phyloP scores from a whole-genome alignment of 805 yeast genomes.

The Yamadazyma philogaea region DNA sequence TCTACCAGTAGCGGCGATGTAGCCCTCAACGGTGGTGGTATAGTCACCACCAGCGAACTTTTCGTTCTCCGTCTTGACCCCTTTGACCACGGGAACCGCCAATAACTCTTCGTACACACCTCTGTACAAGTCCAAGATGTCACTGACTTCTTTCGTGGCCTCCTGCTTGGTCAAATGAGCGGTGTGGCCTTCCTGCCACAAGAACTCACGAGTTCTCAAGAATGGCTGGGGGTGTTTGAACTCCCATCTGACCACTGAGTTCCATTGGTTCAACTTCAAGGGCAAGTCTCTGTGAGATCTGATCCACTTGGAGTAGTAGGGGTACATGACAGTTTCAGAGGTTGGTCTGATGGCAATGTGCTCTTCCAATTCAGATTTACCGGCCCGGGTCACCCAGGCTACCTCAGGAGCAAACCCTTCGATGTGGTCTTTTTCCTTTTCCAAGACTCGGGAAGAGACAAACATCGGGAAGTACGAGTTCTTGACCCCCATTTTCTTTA shows the following conservation, averaged over 20 bases:
- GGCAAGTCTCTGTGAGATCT: slow-evolving; percentile 98
- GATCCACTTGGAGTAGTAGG: slow-evolving; percentile 98
- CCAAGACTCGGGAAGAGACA: slow-evolving; percentile 87
- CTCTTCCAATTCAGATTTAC: slow-evolving; percentile 89
- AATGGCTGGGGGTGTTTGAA: slow-evolving; percentile 99
- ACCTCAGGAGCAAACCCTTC: slow-evolving; percentile 99
- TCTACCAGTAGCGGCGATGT: slow-evolving; percentile 97
- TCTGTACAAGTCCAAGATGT: slow-evolving; percentile 83
- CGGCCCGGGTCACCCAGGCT: slow-evolving; percentile 99
- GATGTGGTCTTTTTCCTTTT: slow-evolving; percentile 96
- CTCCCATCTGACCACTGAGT: slow-evolving; percentile 99
- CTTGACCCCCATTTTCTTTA: slow-evolving; percentile 86
- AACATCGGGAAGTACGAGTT: slow-evolving; percentile 99
- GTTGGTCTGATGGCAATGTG: slow-evolving; percentile 99
- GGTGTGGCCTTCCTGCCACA: slow-evolving; percentile 99
- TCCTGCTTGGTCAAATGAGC: slow-evolving; percentile 84
- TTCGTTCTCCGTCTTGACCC: slow-evolving; percentile 94
- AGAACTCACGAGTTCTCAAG: slow-evolving; percentile 95
- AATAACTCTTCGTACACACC: slow-evolving; percentile 84
- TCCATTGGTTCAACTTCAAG: slow-evolving; percentile 96
- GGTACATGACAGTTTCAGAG: slow-evolving; percentile 99
- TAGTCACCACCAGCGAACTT: slow-evolving; percentile 97
- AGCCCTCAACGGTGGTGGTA: slow-evolving; percentile 96
- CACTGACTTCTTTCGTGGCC: slow-evolving; percentile 79
- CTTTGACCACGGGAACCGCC: slow-evolving; percentile 96